A percentile compares a stretch with the other conserved stretches of the same genome.
These are phyloP conservation scores for Irpex sp. DNA, from an alignment of 1,284 basidiomycete species.

Conservation along the genomic window DNA sequence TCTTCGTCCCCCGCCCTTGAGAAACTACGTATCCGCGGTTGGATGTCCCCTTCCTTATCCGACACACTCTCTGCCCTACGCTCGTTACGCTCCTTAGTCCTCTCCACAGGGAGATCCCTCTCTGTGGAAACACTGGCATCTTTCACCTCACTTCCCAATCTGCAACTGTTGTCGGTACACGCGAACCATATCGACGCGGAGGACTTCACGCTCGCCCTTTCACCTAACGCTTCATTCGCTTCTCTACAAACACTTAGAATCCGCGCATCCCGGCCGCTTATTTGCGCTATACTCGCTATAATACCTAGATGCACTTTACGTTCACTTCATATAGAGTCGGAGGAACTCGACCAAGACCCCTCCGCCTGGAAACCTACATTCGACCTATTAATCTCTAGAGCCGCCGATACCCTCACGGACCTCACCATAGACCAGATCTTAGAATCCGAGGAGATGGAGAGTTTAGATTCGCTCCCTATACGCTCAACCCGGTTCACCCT, in stretches of 20 bases:
- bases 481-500: conserved; percentile 13
- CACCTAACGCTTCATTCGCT: conserved; percentile 31
- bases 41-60: conserved; percentile 35
- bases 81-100: conserved; percentile 37
- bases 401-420: conserved; percentile 33
- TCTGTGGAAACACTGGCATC: conserved; percentile 36
- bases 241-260: conserved; percentile 42
- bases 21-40: conserved; percentile 43
- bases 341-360: conserved; percentile 24
- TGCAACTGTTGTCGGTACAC: conserved; percentile 47
- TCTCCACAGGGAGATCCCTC: conserved; percentile 42
- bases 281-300: conserved; percentile 33
- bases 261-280: conserved; percentile 28
- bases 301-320: conserved; percentile 32
- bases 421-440: conserved; percentile 39
- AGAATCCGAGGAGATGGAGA: conserved; percentile 17
- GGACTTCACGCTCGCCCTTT: conserved; percentile 25
- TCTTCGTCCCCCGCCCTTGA: conserved; percentile 25
- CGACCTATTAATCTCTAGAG: conserved; percentile 32
- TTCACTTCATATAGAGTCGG: conserved; percentile 36
- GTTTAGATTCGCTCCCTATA: neutral
- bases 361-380: conserved; percentile 39
- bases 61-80: conserved; percentile 33
- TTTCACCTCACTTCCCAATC: conserved; percentile 37
- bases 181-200: conserved; percentile 37